A percentile compares a stretch with the other conserved stretches of the same genome.
These are phyloP conservation scores for Penicillium cataractarum DNA, from an alignment of 495 filamentous ascomycete genomes.

Conservation along the genomic window DNA sequence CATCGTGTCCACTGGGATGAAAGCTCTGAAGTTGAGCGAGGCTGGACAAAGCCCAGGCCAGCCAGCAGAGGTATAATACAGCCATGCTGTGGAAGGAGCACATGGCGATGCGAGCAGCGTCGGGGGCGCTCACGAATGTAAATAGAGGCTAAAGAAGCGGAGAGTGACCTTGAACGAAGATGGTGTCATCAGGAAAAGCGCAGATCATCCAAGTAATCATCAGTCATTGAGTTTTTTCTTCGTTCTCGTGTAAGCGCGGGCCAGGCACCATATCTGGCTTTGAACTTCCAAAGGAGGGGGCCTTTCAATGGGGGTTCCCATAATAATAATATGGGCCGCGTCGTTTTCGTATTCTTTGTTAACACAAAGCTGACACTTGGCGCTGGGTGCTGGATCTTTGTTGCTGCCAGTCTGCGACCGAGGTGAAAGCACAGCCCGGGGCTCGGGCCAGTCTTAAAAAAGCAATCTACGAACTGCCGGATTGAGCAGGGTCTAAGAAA, in stretches of 20 bases:
- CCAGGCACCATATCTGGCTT: neutral
- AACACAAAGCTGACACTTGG: neutral
- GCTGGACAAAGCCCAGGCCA: neutral
- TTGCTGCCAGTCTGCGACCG: neutral
- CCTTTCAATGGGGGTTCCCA: too few species aligned
- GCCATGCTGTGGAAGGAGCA: neutral
- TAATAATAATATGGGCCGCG: neutral
- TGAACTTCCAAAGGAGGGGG: neutral
- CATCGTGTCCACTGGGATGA: slow-evolving; percentile 26
- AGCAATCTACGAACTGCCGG: neutral
- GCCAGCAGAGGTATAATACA: neutral
- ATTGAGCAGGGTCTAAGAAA: neutral
- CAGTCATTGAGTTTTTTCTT: neutral
- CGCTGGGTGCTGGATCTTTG: neutral
- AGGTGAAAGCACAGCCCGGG: neutral
- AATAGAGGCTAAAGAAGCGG: too few species aligned
- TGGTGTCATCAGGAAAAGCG: neutral
- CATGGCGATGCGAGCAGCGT: neutral
- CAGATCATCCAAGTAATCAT: slow-evolving; percentile 3
- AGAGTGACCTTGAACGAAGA: too few species aligned
- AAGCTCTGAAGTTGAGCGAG: slow-evolving; percentile 34
- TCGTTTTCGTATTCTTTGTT: neutral
- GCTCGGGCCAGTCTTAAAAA: neutral
- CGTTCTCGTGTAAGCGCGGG: slow-evolving; percentile 1
- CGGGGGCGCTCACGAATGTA: neutral